Base-by-base conservation (phyloP, 352 stramenopile species). In the Phytophthora aleatoria region DNA sequence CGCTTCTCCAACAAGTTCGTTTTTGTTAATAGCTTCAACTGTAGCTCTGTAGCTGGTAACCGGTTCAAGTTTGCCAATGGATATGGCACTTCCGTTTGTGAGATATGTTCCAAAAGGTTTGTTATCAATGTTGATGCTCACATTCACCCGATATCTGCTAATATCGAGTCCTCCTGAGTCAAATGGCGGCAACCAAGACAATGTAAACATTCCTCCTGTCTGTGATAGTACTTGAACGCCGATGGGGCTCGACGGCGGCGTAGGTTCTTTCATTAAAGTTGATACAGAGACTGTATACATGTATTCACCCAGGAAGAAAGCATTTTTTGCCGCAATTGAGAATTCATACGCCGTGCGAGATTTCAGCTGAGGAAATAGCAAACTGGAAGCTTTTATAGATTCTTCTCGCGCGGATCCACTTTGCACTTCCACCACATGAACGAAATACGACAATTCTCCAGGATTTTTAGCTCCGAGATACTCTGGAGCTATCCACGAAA, bases 101-200 rank as follows among this genome's bases (percentile, higher is more conserved):
- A 38, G 58, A 15, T 63, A 72, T 1, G 33, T 48, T 1, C 47
- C 36, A 0, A 73, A 10, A 11, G 52, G 24, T 16, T 3, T 15
- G 1, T 48, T 56, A 12, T 54, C 49, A 1, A 2, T 28, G 0
- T 11, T 50, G n/a, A 28, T 58, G 24, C 26, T 64, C 3, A 81
- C 49, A n/a, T 57, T 57, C 1, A 82, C 57, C 8, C 56, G 62
- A 43, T 90, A 90, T 0, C 56, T 42, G 12, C 52, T 12, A 49
- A 90, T 70, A 24, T 27, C n/a, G 2, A 61, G 66, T 0, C 81
- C 81, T 13, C 81, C 81, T 15, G 10, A 62, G 53, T 90, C 79
- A 20, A 80, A 63, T 2, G 81, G 76, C 38, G 65, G 26, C 5
- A 43, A 57, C 81, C 81, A 90, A 1, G 67, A 72, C 16, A 90